Conservation (phyloP, 345 rosid genomes). For the Tarenaya hassleriana region DNA sequence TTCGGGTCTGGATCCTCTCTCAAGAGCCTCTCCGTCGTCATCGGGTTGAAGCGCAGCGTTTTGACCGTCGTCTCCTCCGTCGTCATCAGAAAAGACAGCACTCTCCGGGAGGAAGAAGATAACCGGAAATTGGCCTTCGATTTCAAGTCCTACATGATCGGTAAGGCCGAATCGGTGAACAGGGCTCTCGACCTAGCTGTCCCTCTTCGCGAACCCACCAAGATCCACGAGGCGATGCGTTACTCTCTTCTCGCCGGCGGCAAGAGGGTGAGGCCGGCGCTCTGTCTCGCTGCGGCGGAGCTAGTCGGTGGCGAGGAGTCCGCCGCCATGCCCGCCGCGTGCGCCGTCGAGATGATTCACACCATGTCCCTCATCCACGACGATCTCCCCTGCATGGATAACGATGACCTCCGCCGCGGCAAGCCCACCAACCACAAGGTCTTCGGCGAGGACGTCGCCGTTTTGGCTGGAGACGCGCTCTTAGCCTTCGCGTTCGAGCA, state of each 20-base stretch:
- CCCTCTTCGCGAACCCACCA: constrained; percentile 46
- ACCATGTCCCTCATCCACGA: constrained; percentile 91
- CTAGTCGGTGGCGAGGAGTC: constrained; percentile 61
- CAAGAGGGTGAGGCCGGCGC: constrained; percentile 67
- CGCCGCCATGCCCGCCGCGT: constrained; percentile 72
- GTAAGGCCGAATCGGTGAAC: constrained; percentile 51
- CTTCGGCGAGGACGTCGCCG: constrained; percentile 70
- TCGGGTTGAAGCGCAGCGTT: constrained; percentile 22
- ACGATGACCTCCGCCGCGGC: constrained; percentile 90
- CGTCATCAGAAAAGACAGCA: constrained; percentile 39
- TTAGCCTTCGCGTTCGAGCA: constrained; percentile 69
- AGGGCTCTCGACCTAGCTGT: constrained; percentile 63
- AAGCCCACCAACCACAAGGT: constrained; percentile 85
- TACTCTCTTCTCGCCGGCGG: constrained; percentile 84
- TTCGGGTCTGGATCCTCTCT: constrained; percentile 5
- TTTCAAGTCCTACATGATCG: constrained; percentile 66
- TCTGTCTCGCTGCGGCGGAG: constrained; percentile 76
- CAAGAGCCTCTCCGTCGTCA: constrained; percentile 15
- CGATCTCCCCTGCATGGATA: constrained; percentile 86
- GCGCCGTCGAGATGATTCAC: constrained; percentile 87
- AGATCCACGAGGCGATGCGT: constrained; percentile 82
- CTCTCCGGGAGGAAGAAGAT: constrained; percentile 30
- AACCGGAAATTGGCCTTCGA: constrained; percentile 45
- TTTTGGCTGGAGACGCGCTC: constrained; percentile 81
- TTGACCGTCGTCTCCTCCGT: constrained; percentile 41